Evolutionary conservation across 139 green algal genomes (phyloP).

Genomic region (Spirogloea muscicola): DNA sequence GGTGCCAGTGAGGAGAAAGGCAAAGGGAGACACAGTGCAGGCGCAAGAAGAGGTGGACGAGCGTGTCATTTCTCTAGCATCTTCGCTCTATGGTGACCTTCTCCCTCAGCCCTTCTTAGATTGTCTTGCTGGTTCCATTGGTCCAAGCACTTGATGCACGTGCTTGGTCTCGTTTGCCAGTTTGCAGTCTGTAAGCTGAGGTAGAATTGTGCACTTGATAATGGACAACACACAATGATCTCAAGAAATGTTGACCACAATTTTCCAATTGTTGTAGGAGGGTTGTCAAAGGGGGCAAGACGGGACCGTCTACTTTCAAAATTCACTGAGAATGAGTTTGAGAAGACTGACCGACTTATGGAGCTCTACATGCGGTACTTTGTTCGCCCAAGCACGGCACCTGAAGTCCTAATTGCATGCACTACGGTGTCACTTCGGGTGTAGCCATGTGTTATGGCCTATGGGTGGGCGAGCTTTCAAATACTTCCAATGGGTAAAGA

Average conservation of each 20-base stretch:
- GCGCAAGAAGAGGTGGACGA: constrained; percentile 78
- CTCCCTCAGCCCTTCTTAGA: background rate
- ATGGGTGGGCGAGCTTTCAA: too few relatives aligned
- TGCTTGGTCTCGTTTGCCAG: background rate
- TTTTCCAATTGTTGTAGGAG: constrained; percentile 20
- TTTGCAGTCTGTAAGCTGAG: background rate
- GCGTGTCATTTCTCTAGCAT: constrained; percentile 76
- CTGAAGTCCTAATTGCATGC: background rate
- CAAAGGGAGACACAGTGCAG: constrained; percentile 46
- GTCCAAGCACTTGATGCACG: background rate
- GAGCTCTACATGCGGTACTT: constrained; percentile 64
- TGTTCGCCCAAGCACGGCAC: too few relatives aligned
- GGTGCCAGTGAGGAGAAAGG: constrained; percentile 36
- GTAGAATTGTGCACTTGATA: background rate
- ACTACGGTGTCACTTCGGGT: background rate
- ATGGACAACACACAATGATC: background rate
- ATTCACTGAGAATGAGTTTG: constrained; percentile 95
- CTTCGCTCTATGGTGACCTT: constrained; percentile 59
- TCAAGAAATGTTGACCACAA: background rate
- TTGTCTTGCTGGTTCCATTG: background rate
- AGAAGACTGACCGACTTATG: constrained; percentile 93
- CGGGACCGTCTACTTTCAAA: constrained; percentile 82
- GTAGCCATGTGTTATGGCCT: too few relatives aligned
- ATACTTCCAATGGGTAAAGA: background rate
- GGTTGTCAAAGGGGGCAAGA: constrained; percentile 25